Conservation (phyloP, 139 green algal species). For the Chlamydomonas urium region DNA sequence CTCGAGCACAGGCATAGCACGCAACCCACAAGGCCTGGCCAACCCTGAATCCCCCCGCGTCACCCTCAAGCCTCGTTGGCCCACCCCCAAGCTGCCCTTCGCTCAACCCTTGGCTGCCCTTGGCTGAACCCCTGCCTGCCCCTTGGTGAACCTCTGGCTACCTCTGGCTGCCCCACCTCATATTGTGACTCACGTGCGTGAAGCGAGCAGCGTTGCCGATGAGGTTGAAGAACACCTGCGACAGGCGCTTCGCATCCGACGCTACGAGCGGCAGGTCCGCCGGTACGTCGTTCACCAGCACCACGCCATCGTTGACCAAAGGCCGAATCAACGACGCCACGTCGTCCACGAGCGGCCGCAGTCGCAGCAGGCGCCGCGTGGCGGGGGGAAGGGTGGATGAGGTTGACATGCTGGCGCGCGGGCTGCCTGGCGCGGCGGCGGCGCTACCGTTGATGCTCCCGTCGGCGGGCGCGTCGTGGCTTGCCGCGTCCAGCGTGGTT, state of each 20-base stretch:
- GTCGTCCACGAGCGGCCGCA: conserved; percentile 31
- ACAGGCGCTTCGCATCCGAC: conserved; percentile 28
- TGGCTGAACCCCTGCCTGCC: no score
- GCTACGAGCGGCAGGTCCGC: conserved; percentile 26
- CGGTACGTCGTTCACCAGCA: conserved; percentile 32
- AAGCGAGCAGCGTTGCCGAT: conserved; percentile 40
- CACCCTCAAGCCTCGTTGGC: no score
- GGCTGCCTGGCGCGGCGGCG: no score
- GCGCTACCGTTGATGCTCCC: background rate
- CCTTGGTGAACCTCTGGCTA: no score
- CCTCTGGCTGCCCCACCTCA: no score
- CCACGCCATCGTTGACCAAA: conserved; percentile 38
- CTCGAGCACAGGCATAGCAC: no score
- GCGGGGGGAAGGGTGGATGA: background rate
- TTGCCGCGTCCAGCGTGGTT: conserved; percentile 23
- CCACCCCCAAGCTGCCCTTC: no score
- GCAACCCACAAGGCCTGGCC: no score
- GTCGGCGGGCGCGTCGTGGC: background rate
- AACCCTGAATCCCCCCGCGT: no score
- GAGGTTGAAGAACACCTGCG: conserved; percentile 51
- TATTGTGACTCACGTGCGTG: conserved; percentile 21
- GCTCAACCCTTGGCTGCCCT: no score
- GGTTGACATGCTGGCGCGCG: background rate
- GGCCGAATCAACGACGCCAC: conserved; percentile 37
- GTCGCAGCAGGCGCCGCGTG: background rate